Conservation (phyloP, 2,329 filamentous ascomycete genomes). For the Dryadomyces quercus-mongolicae region DNA sequence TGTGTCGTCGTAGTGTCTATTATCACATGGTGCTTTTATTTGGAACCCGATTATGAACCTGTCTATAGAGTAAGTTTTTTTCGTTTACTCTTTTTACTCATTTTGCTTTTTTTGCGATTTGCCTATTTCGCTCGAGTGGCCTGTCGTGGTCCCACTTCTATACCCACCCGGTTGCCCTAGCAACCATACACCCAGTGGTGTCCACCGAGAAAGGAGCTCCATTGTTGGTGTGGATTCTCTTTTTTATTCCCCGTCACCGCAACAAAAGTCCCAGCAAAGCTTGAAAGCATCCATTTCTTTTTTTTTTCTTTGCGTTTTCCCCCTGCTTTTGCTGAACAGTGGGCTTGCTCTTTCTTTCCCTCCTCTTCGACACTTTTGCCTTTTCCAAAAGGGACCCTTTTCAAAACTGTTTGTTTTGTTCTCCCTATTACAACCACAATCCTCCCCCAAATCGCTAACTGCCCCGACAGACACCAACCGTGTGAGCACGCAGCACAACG, state of each 20-base stretch:
- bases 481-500: constrained; percentile 12
- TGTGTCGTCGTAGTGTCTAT: no score
- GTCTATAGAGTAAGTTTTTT: no score
- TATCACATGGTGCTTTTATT: no score
- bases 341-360: neutral
- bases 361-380: neutral
- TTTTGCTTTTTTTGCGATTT: no score
- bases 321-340: neutral
- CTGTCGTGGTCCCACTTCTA: no score
- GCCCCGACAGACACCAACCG: neutral
- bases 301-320: neutral
- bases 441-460: no score
- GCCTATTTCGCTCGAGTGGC: no score
- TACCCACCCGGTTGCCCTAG: neutral
- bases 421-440: neutral
- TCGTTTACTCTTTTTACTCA: no score
- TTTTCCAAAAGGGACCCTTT: neutral
- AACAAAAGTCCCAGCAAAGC: neutral
- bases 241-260: neutral
- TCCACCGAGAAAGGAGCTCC: neutral
- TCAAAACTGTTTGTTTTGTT: neutral
- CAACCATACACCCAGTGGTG: neutral
- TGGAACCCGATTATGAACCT: no score
- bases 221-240: neutral
- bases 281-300: neutral